Evolutionary conservation across 257 asterid genomes (phyloP), one percentile per base, ranked within the genome.

Genomic region (Salvia rosmarinus): DNA sequence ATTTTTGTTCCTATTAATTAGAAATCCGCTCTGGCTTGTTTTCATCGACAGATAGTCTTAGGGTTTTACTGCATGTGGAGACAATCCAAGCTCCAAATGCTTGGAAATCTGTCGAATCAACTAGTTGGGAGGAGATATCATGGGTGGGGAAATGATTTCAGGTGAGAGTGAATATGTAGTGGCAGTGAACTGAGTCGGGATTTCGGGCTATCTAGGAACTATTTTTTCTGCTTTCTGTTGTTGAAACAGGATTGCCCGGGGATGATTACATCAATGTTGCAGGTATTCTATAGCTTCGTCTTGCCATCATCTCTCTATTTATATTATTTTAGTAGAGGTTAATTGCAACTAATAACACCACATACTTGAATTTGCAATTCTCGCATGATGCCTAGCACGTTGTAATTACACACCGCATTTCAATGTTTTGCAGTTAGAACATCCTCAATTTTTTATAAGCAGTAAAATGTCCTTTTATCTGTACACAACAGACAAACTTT

Each of bases 11-110:
- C 9, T 16, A 13, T 40, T 43, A 20, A 54, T 11, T 44, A 2
- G 61, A 56, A 7, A 47, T 50, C 13, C 19, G 37, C 70, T 47
- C 64, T 62, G 59, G 59, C n/a, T 73, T 59, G 12, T 77, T 32
- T 32, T 59, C 70, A 10, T 62, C 30, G 64, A 30, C 88, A 91
- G 98, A 76, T 81, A 83, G 96, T 79, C 91, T 91, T 75, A 84
- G 99, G 83, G 77, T 91, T 11, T 1, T 95, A 59, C 96, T 91
- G 76, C 97, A 89, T 64, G 98, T 85, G 78, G 95, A 91, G 73
- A 76, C 87, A 60, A 86, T 95, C 75, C 80, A 73, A 77, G 91
- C 78, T 75, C 98, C 97, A 47, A 58, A 49, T 72, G 79, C 89
- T 42, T 89, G 96, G 99, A 79, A 87, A 30, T 64, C 72, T 3